Evolutionary conservation across 805 yeast species (phyloP), one percentile per base, ranked within the genome.

Genomic region (Henningerozyma blattae): DNA sequence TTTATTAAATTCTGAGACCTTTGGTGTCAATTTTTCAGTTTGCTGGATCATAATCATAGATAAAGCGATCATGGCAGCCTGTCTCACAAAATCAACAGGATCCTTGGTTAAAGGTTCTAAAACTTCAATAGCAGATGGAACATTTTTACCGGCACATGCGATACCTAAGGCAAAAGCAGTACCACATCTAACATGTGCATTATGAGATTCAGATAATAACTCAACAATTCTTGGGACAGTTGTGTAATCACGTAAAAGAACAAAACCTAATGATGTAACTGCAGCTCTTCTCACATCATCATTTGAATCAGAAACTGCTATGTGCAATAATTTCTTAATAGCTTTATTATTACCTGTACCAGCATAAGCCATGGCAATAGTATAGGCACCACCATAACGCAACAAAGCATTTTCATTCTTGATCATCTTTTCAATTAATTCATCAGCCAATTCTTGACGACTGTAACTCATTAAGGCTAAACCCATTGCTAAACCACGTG

Each of bases 151-250:
- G 17, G 96, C 95, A 67, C 97, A 87, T 3, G 97, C 76, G 41
- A 91, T 83, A 61, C 96, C 98, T 42, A 91, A 70, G 0, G 98
- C 98, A 75, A 91, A 67, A 2, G 97, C 95, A 22, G 96, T 83
- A 64, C 98, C 98, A 55, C 91, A 91, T 58, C 98, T 82, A 25
- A 91, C 97, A 54, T 91, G 96, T 12, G 98, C 95, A 56, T 91
- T 91, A 58, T 91, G 96, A 1, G 95, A 83, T 58, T 86, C 94
- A 0, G 95, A 75, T 46, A 91, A 68, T 37, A 91, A 67, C 56
- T 89, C 94, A 26, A 91, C 96, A 62, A 91, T 81, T 45, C 93
- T 80, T 37, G 98, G 98, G 15, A 91, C 89, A 0, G 95, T 86
- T 13, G 86, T 77, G 58, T 85, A 83, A 55, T 87, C 93, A 52